phyloP scores from a whole-genome alignment of 73 alveolate genomes.

The Paramecium primaurelia region DNA sequence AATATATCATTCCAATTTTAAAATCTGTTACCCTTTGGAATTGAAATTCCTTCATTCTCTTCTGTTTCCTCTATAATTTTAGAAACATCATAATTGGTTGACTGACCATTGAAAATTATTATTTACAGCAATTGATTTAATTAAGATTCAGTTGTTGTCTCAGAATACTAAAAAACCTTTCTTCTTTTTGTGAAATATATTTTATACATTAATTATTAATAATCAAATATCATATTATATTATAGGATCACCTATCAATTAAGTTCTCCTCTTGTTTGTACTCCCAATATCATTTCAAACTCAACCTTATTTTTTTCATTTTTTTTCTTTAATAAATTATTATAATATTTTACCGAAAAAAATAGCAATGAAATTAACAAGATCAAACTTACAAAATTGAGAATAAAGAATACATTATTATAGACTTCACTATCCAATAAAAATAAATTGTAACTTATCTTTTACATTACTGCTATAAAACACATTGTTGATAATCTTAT shows the following conservation, averaged over 20 bases:
- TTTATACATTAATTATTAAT: neutral
- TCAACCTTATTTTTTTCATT: neutral
- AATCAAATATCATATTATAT: neutral
- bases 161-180: neutral
- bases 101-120: neutral
- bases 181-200: neutral
- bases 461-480: neutral
- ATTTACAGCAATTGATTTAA: neutral
- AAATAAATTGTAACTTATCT: neutral
- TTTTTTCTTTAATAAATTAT: neutral
- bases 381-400: neutral
- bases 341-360: neutral
- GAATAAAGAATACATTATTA: neutral
- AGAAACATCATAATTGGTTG: neutral
- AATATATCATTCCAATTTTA: constrained; percentile 36
- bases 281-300: neutral
- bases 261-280: neutral
- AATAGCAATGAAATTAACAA: neutral
- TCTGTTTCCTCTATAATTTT: neutral
- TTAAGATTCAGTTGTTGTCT: neutral
- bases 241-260: neutral
- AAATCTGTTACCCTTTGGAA: neutral
- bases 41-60: neutral
- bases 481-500: neutral
- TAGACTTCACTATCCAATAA: neutral